Base-by-base conservation (phyloP, 371 early-diverging fungal genomes). In the Encephalitozoon hellem region DNA sequence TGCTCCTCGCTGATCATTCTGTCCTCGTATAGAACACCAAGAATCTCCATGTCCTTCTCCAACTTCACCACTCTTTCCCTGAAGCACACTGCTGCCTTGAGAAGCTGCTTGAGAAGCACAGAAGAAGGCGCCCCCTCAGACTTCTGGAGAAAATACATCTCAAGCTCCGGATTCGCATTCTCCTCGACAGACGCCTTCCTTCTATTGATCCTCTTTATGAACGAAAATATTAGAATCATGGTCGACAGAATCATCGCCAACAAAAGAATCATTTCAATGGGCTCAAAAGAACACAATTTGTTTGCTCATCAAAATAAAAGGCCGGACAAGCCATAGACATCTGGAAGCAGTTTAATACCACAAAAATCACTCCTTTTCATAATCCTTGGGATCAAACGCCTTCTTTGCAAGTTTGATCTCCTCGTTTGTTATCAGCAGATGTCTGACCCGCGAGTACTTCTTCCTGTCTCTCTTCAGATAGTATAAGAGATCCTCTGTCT, bases 381-480 rank as follows among this genome's bases (percentile, higher is more conserved):
- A 79, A 30, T 77, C 81, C 55, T 85, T 84, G 53, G 71, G 74
- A 12, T 84, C 83, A 83, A 85, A 81, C 0, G 79, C 73, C 52
- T 83, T 84, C 59, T 92, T 88, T 3, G 95, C 95, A 64, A 88
- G 86, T 79, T 90, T 89, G 69, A 97, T 89, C 77, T 95, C 95
- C 86, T 94, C 92, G 80, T 90, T 91, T 88, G 92, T 90, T 64
- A 91, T 89, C 28, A 97, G 81, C 30, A 97, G 86, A 78, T 96
- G 94, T 72, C 95, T 93, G 1, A 93, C 92, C 78, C 98, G 89
- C 0, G 92, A 92, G 38, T 94, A 88, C 83, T 95, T 96, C 86
- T 92, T 94, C 38, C 91, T 88, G 78, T 97, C 96, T 69, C 91
- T 90, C 64, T 93, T 89, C 28, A 97, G 81, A 8, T 90, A 89